These are phyloP conservation scores for Acanthamoeba triangularis DNA, from an alignment of 208 protist species.

Conservation along the genomic window DNA sequence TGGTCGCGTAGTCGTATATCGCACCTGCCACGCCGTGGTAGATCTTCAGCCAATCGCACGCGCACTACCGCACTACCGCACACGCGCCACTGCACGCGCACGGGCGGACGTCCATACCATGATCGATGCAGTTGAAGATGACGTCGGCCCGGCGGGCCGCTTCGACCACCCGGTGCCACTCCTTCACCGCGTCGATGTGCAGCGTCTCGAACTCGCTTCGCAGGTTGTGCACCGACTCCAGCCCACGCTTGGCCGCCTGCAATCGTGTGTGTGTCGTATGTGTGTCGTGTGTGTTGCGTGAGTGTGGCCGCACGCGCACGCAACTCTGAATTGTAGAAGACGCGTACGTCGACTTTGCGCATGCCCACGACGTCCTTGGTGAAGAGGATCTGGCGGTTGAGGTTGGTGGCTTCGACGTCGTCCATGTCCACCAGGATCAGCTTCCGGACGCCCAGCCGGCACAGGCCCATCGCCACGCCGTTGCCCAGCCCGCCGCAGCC, in stretches of 20 bases:
- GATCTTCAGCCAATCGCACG: too few relatives aligned
- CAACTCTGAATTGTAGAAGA: too few relatives aligned
- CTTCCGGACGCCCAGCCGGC: slow-evolving; percentile 36
- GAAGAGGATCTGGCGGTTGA: slow-evolving; percentile 56
- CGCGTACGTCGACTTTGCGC: slow-evolving; percentile 4
- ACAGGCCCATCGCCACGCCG: slow-evolving; percentile 49
- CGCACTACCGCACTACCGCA: too few relatives aligned
- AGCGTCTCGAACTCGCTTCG: slow-evolving; percentile 39
- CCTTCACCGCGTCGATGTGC: slow-evolving; percentile 54
- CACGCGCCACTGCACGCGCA: too few relatives aligned
- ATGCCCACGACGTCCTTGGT: slow-evolving; percentile 22
- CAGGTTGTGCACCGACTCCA: slow-evolving; percentile 28
- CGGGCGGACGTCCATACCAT: not conserved
- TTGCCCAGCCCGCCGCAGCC: slow-evolving; percentile 53
- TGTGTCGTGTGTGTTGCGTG: too few relatives aligned
- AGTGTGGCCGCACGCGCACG: not conserved
- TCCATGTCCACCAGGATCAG: slow-evolving; percentile 63
- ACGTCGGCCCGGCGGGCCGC: not conserved
- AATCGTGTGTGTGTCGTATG: too few relatives aligned
- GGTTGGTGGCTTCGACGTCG: slow-evolving; percentile 46
- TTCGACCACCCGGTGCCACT: not conserved
- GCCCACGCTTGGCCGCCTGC: slow-evolving; percentile 12
- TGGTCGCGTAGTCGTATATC: slow-evolving; percentile 53
- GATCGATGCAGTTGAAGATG: slow-evolving; percentile 68
- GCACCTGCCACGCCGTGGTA: not conserved